Conservation (phyloP, 75 land plant genomes). For the Ceratopteris richardii region DNA sequence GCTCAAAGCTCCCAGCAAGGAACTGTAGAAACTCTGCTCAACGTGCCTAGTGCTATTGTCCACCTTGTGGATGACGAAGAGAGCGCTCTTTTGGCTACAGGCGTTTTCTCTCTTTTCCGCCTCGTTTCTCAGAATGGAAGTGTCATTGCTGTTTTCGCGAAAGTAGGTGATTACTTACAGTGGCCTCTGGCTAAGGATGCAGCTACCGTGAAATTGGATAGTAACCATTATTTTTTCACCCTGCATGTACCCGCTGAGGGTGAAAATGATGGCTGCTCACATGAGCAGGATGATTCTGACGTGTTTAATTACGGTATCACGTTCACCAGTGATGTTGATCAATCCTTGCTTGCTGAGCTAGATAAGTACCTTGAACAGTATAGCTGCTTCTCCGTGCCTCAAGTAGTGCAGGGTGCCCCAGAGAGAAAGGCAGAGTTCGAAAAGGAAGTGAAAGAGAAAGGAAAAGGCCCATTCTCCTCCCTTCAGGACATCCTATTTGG, state of each 20-base stretch:
- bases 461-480: background rate
- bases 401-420: slow-evolving; percentile 4
- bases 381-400: slow-evolving; percentile 37
- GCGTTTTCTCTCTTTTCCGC: slow-evolving; percentile 39
- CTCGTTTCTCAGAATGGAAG: slow-evolving; percentile 9
- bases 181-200: slow-evolving; percentile 73
- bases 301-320: slow-evolving; percentile 49
- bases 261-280: slow-evolving; percentile 13
- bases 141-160: slow-evolving; percentile 39
- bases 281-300: background rate
- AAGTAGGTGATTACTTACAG: slow-evolving; percentile 44
- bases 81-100: slow-evolving; percentile 33
- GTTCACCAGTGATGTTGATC: slow-evolving; percentile 4
- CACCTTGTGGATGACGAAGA: slow-evolving; percentile 57
- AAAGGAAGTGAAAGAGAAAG: background rate
- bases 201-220: slow-evolving; percentile 60
- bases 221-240: slow-evolving; percentile 57
- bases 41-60: slow-evolving; percentile 43
- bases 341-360: slow-evolving; percentile 22
- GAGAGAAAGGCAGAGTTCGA: slow-evolving; percentile 2
- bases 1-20: slow-evolving; percentile 3
- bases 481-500: background rate
- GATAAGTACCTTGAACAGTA: slow-evolving; percentile 50
- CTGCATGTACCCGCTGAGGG: slow-evolving; percentile 15
- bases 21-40: slow-evolving; percentile 17